Conservation (phyloP, 2,329 filamentous ascomycete genomes). For the Dactylonectria macrodidyma region DNA sequence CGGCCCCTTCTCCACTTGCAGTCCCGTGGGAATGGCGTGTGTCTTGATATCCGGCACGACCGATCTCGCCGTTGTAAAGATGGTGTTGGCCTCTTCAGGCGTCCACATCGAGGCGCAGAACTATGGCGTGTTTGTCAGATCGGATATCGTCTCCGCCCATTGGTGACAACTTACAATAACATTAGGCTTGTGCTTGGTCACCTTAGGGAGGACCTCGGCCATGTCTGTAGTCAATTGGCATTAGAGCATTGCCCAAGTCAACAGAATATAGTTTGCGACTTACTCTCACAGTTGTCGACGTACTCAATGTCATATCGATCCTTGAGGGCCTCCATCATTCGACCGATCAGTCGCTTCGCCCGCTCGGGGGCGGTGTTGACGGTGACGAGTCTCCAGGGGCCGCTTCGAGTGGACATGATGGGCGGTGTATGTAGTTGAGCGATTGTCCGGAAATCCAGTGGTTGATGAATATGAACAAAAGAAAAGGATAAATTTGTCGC, state of each 20-base stretch:
- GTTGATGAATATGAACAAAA: background rate
- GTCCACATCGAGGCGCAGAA: slow-evolving; percentile 73
- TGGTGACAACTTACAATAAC: slow-evolving; percentile 44
- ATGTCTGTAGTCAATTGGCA: slow-evolving; percentile 57
- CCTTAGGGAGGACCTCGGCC: slow-evolving; percentile 68
- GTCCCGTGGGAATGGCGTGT: slow-evolving; percentile 66
- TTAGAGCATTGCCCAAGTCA: background rate
- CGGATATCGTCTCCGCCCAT: background rate
- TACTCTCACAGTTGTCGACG: slow-evolving; percentile 74
- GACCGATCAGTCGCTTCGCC: slow-evolving; percentile 73
- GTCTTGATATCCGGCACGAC: slow-evolving; percentile 64
- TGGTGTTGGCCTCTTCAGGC: slow-evolving; percentile 61
- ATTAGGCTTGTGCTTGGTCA: slow-evolving; percentile 55
- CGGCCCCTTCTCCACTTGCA: slow-evolving; percentile 67
- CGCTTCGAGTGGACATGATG: slow-evolving; percentile 45
- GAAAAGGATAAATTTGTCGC: slow-evolving; percentile 1
- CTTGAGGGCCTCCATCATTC: slow-evolving; percentile 72
- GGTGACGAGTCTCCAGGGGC: slow-evolving; percentile 75
- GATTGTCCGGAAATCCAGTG: background rate
- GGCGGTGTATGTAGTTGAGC: background rate
- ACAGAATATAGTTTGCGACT: background rate
- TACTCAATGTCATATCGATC: slow-evolving; percentile 76
- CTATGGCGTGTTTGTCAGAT: slow-evolving; percentile 49
- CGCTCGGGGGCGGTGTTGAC: slow-evolving; percentile 79
- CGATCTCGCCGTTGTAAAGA: slow-evolving; percentile 59